Conservation (phyloP, 202 grass and related monocot species). For the Brachypodium distachyon region DNA sequence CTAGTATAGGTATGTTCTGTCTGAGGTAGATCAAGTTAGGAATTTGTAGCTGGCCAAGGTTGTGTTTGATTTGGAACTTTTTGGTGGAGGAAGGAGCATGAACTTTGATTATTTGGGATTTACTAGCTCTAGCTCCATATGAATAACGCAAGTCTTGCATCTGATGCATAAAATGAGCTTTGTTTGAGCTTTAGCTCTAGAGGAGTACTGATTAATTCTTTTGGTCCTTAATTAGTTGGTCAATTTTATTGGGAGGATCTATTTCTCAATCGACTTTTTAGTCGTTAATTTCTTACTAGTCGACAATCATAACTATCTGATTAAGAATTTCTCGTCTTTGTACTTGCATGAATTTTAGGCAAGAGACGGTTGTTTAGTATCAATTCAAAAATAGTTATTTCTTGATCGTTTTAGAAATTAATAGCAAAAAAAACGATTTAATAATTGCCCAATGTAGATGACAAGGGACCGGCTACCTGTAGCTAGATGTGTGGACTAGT, state of each 20-base stretch:
- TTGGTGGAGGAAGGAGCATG: not conserved
- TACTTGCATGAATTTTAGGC: too few species aligned
- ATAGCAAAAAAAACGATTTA: too few species aligned
- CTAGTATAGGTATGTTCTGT: too few species aligned
- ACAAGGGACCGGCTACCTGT: not conserved
- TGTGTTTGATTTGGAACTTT: not conserved
- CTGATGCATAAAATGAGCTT: not conserved
- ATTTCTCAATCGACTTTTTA: not conserved
- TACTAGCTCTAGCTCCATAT: conserved; percentile 4
- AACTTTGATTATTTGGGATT: conserved; percentile 19
- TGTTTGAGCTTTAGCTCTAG: not conserved
- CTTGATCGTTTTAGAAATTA: too few species aligned
- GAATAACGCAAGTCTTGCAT: not conserved
- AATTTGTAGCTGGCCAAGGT: not conserved
- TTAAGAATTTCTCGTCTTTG: too few species aligned
- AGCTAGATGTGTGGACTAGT: too few species aligned
- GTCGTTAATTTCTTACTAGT: not conserved
- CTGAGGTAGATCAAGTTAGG: too few species aligned
- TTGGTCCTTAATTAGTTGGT: not conserved
- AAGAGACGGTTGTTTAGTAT: too few species aligned
- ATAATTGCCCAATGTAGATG: not conserved
- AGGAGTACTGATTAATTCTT: not conserved
- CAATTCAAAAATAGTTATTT: too few species aligned
- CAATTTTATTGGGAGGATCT: not conserved
- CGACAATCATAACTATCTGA: too few species aligned